These are phyloP conservation scores for Sporothrix mexicana DNA, from an alignment of 2,329 filamentous ascomycete species.

Conservation along the genomic window DNA sequence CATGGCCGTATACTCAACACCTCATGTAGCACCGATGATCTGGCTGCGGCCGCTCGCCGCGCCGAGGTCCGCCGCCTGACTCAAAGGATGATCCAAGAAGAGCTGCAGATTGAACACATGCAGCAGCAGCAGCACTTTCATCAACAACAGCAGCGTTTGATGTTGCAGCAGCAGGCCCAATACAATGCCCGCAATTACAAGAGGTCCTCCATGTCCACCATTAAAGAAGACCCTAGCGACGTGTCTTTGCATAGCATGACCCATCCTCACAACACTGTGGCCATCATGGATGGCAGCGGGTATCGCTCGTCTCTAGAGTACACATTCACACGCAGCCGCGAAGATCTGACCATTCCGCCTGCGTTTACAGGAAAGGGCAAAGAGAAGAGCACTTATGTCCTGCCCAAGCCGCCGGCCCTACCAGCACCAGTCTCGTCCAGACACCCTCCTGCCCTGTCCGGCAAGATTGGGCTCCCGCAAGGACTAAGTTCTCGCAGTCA, in stretches of 20 bases:
- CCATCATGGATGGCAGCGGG: neutral
- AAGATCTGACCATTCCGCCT: neutral
- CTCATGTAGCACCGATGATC: constrained; percentile 57
- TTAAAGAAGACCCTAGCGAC: constrained; percentile 36
- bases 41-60: constrained; percentile 54
- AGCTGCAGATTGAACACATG: constrained; percentile 55
- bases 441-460: neutral
- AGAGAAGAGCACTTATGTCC: neutral
- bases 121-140: constrained; percentile 5
- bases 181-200: constrained; percentile 28
- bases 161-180: too few relatives aligned
- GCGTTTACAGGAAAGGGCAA: neutral
- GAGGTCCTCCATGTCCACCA: constrained; percentile 37
- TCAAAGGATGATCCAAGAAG: constrained; percentile 63
- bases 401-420: constrained; percentile 1
- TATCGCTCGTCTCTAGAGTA: neutral
- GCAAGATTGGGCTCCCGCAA: constrained; percentile 11
- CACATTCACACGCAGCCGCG: neutral
- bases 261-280: neutral
- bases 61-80: constrained; percentile 62
- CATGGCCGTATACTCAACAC: constrained; percentile 49
- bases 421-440: neutral
- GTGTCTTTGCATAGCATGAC: neutral
- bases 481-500: constrained; percentile 1
- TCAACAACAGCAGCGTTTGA: neutral